Conservation (phyloP, 1,284 basidiomycete species). For the Tilletia horrida region DNA sequence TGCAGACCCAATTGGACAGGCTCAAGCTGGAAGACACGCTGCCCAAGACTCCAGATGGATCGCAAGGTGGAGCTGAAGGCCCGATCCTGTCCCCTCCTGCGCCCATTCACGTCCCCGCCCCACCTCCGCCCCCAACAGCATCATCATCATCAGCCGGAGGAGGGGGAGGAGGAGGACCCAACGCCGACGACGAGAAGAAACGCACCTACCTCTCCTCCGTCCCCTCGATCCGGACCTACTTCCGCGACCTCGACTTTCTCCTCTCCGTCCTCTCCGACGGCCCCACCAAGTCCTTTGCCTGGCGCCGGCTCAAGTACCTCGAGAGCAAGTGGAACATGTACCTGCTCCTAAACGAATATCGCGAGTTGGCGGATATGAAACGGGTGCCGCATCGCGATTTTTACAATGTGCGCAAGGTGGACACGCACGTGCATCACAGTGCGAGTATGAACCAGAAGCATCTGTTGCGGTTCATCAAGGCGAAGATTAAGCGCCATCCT, state of each 20-base stretch:
- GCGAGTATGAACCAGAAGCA: slow-evolving; percentile 99
- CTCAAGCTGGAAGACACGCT: background rate
- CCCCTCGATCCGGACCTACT: slow-evolving; percentile 88
- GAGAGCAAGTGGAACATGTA: slow-evolving; percentile 96
- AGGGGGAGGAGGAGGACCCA: too few relatives aligned
- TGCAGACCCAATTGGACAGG: background rate
- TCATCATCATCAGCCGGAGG: background rate
- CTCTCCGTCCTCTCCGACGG: slow-evolving; percentile 72
- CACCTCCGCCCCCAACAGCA: background rate
- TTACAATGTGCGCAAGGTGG: slow-evolving; percentile 94
- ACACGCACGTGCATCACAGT: slow-evolving; percentile 97
- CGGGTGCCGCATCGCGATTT: slow-evolving; percentile 70
- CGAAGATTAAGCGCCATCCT: slow-evolving; percentile 82
- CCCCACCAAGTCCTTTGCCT: slow-evolving; percentile 93
- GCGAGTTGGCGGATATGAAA: slow-evolving; percentile 96
- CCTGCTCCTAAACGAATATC: slow-evolving; percentile 84
- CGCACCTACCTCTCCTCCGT: slow-evolving; percentile 68
- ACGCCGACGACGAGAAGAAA: background rate
- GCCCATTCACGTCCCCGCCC: too few relatives aligned
- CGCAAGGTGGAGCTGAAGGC: background rate
- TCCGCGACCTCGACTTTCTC: slow-evolving; percentile 84
- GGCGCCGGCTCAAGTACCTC: slow-evolving; percentile 84
- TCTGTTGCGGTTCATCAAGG: slow-evolving; percentile 97
- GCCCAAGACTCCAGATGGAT: background rate
- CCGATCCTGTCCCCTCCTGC: background rate